A percentile compares a stretch with the other conserved stretches of the same genome.
These are phyloP conservation scores for Elongisporangium anandrum DNA, from an alignment of 352 stramenopile genomes.

Conservation along the genomic window DNA sequence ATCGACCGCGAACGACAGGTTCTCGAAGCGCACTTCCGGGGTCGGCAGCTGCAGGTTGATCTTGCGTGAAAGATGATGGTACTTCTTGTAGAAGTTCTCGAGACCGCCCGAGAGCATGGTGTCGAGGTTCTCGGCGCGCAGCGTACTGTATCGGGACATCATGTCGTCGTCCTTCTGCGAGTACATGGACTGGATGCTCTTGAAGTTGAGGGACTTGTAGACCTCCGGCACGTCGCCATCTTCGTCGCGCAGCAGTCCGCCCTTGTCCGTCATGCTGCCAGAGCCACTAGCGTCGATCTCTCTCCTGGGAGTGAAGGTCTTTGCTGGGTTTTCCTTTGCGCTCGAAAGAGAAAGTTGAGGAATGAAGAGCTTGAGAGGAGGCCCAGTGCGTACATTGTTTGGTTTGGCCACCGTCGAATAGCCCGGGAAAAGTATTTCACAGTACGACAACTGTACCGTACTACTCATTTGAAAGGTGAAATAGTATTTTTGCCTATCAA, in stretches of 20 bases:
- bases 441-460: no score
- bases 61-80: slow-evolving; percentile 65
- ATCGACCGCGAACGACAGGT: slow-evolving; percentile 61
- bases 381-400: no score
- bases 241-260: slow-evolving; percentile 1
- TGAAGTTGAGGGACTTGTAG: slow-evolving; percentile 73
- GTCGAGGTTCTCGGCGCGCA: slow-evolving; percentile 63
- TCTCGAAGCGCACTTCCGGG: slow-evolving; percentile 72
- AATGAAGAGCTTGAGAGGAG: no score
- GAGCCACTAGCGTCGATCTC: no score
- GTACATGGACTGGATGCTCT: slow-evolving; percentile 71
- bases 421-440: no score
- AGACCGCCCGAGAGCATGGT: slow-evolving; percentile 66
- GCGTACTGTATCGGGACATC: slow-evolving; percentile 45
- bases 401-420: no score
- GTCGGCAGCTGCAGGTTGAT: slow-evolving; percentile 61
- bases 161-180: slow-evolving; percentile 40
- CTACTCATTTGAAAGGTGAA: no score
- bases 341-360: no score
- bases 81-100: slow-evolving; percentile 82
- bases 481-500: no score
- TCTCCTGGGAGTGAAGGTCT: no score
- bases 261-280: slow-evolving; percentile 3
- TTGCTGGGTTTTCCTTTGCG: no score
- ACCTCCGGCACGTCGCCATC: slow-evolving; percentile 45